Conservation (phyloP, 495 filamentous ascomycete genomes). For the Chaetomium fimeti region DNA sequence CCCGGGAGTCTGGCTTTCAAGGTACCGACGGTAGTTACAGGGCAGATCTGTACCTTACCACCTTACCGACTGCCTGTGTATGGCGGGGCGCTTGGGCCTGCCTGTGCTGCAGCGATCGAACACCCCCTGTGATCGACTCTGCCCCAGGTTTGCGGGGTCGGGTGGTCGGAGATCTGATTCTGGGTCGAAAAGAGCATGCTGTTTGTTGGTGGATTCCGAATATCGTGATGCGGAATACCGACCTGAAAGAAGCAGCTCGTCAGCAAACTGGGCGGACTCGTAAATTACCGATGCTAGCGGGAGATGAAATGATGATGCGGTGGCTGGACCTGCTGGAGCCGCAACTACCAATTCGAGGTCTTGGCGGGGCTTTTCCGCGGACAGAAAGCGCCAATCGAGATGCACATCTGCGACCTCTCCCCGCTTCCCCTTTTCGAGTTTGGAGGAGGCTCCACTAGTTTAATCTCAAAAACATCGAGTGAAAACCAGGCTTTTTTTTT, state of each 20-base stretch:
- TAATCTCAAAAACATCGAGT: not conserved
- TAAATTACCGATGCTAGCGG: not conserved
- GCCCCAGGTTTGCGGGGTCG: not conserved
- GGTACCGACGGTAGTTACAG: too few relatives aligned
- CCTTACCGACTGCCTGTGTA: not conserved
- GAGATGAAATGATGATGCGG: constrained; percentile 7
- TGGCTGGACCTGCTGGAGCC: not conserved
- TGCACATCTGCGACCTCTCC: not conserved
- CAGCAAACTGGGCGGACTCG: not conserved
- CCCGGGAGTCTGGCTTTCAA: too few relatives aligned
- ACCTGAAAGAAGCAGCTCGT: too few relatives aligned
- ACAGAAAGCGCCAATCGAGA: not conserved
- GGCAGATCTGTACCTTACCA: too few relatives aligned
- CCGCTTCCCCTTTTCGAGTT: not conserved
- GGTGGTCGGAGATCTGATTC: not conserved
- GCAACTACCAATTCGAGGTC: constrained; percentile 3
- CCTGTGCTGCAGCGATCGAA: not conserved
- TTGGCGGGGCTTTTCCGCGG: too few relatives aligned
- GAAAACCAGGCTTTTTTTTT: not conserved
- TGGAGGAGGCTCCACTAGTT: not conserved
- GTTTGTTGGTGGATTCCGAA: too few relatives aligned
- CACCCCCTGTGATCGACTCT: not conserved
- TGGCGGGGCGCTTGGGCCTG: not conserved
- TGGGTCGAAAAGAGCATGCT: not conserved
- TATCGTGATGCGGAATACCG: too few relatives aligned